Evolutionary conservation across 176 grass and related monocot species (phyloP), one percentile per base, ranked within the genome.

Genomic region (Zizania latifolia): DNA sequence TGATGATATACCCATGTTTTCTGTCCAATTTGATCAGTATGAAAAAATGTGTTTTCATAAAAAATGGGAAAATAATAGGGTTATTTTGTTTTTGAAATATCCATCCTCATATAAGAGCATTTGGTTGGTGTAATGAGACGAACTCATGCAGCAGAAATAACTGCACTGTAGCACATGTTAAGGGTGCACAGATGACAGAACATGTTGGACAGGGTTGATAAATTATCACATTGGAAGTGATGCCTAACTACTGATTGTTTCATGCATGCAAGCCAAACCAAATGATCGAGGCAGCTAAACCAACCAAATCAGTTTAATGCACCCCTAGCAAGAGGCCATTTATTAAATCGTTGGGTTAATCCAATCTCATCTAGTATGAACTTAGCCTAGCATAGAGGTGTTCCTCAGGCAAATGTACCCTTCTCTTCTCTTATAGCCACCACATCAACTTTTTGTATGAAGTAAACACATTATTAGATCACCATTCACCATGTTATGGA

Each of bases 1-100:
- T 41, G 33, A 62, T 63, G 53, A 83, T 72, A 68, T 69, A 72
- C 51, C 24, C 26, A 7, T 41, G 38, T 79, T 35, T 82, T 60
- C 43, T 82, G 24, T 50, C 38, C 50, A 70, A 53, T 9, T 32
- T 63, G 14, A 54, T 67, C 22, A 81, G 4, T 45, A 60, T 4
- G 6, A 31, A 58, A 29, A 60, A 64, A 15, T 34, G 4, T 53
- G 40, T 43, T 43, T 8, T 53, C 8, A 0, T 22, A 2, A 53
- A 22, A 51, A 53, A 22, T n/a, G n/a, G 19, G 6, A 21, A 79
- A 23, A 70, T 59, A 2, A 5, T 59, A n/a, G 37, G 51, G n/a
- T n/a, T 32, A 35, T 79, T 69, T 57, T 2, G 11, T 41, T 32
- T 70, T 17, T 69, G 36, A 4, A 33, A 57, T 5, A 8, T 11